A percentile compares a stretch with the other conserved stretches of the same genome.
Conservation (phyloP, 805 yeast species). For the Lipomyces starkeyi region DNA sequence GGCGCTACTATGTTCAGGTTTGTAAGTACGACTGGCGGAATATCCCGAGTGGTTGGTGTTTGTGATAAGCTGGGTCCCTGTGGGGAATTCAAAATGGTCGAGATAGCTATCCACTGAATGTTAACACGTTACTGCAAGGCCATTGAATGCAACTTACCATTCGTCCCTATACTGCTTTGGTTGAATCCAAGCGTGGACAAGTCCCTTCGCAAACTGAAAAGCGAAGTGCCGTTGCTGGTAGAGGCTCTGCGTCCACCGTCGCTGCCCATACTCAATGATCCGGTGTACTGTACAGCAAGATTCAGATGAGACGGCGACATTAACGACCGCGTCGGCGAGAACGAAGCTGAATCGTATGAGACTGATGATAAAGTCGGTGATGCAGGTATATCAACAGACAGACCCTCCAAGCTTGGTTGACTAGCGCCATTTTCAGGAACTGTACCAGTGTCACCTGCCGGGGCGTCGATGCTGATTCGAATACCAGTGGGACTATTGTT, state of each 20-base stretch:
- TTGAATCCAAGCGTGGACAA: conserved; percentile 30
- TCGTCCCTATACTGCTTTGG: conserved; percentile 40
- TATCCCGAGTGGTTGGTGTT: conserved; percentile 77
- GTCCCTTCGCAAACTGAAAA: conserved; percentile 30
- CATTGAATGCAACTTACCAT: conserved; percentile 34
- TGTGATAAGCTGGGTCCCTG: conserved; percentile 24
- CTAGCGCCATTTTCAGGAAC: conserved; percentile 7
- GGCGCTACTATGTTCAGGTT: conserved; percentile 56
- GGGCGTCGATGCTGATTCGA: conserved; percentile 10
- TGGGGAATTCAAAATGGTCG: conserved; percentile 34
- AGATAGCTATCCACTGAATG: conserved; percentile 23
- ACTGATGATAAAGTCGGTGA: conserved; percentile 21
- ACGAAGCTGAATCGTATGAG: conserved; percentile 20
- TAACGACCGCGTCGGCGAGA: conserved; percentile 20
- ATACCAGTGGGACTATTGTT: not conserved
- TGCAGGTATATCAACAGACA: not conserved
- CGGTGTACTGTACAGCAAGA: conserved; percentile 12
- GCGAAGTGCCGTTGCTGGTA: conserved; percentile 12
- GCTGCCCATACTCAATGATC: conserved; percentile 16
- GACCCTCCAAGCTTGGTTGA: not conserved
- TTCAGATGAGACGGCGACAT: conserved; percentile 15
- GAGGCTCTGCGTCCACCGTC: conserved; percentile 17
- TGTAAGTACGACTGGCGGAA: conserved; percentile 76
- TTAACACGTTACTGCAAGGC: not conserved
- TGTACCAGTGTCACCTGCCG: conserved; percentile 3